Evolutionary conservation across 2,329 filamentous ascomycete species (phyloP).

Genomic region (Alternaria sp.): DNA sequence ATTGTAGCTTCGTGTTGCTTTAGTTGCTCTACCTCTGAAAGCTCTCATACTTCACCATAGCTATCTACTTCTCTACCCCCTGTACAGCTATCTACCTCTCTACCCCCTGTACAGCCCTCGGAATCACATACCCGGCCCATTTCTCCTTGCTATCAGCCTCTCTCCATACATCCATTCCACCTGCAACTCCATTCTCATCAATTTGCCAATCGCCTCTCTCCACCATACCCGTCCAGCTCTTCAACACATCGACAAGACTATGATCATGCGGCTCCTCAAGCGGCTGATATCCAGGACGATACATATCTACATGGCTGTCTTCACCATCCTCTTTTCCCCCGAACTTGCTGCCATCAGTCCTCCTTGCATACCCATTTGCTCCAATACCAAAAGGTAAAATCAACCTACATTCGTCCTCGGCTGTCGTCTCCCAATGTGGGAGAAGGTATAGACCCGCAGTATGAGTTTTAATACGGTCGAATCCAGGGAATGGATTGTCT

Average conservation of each 20-base stretch:
- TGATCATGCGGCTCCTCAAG: conserved; percentile 10
- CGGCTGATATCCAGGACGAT: conserved; percentile 17
- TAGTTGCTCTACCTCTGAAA: background rate
- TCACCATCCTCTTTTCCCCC: conserved; percentile 7
- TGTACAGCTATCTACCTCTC: conserved; percentile 1
- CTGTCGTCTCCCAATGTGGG: background rate
- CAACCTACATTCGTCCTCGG: conserved; percentile 18
- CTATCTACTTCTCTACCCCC: conserved; percentile 1
- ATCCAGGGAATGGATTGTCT: background rate
- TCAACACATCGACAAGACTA: conserved; percentile 16
- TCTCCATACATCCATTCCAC: conserved; percentile 28
- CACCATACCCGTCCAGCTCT: conserved; percentile 27
- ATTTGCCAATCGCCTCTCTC: conserved; percentile 28
- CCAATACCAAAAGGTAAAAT: conserved; percentile 26
- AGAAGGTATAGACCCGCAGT: conserved; percentile 23
- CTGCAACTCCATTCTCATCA: conserved; percentile 19
- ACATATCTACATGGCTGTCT: conserved; percentile 12
- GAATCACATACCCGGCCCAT: conserved; percentile 21
- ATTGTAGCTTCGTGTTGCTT: too few relatives aligned
- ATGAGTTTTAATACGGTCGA: conserved; percentile 2
- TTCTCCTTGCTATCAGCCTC: conserved; percentile 21
- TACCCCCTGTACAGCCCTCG: conserved; percentile 1
- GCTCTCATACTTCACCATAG: background rate
- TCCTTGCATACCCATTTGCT: conserved; percentile 20
- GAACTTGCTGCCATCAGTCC: conserved; percentile 20